Conservation (phyloP, 176 grass and related monocot species). For the Poa pratensis region DNA sequence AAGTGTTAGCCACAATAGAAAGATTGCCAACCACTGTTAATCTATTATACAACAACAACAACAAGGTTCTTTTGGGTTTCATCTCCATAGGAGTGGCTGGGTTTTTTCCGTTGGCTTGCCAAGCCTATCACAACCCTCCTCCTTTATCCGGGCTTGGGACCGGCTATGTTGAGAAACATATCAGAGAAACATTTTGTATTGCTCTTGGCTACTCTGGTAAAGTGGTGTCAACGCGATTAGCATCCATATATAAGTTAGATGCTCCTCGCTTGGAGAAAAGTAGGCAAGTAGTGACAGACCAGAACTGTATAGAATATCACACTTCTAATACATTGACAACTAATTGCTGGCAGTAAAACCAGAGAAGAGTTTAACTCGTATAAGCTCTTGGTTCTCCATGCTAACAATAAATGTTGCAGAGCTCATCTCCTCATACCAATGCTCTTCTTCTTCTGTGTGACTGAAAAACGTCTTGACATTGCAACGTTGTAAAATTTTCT, state of each 20-base stretch:
- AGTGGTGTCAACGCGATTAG: constrained; percentile 5
- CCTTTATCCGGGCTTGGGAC: no score
- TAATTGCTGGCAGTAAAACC: constrained; percentile 23
- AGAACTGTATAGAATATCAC: constrained; percentile 6
- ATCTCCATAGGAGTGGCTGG: no score
- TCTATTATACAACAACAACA: background rate
- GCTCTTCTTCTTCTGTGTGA: constrained; percentile 91
- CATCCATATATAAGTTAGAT: background rate
- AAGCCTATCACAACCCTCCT: no score
- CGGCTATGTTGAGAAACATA: no score
- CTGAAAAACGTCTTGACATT: constrained; percentile 79
- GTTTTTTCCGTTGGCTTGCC: no score
- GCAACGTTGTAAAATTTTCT: constrained; percentile 92
- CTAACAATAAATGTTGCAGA: background rate
- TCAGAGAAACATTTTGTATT: no score
- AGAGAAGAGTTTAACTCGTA: constrained; percentile 27
- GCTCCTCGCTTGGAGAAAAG: background rate
- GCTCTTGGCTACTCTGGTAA: background rate
- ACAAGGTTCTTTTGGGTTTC: no score
- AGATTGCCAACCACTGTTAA: background rate
- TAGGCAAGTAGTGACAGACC: background rate
- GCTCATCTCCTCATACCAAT: constrained; percentile 69
- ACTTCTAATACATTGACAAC: background rate
- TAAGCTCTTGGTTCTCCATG: background rate
- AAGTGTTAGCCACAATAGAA: constrained; percentile 5